Percentiles rank a stretch among this genome's conserved stretches.
Conservation (phyloP, 202 grass and related monocot genomes). For the Carex arenaria region DNA sequence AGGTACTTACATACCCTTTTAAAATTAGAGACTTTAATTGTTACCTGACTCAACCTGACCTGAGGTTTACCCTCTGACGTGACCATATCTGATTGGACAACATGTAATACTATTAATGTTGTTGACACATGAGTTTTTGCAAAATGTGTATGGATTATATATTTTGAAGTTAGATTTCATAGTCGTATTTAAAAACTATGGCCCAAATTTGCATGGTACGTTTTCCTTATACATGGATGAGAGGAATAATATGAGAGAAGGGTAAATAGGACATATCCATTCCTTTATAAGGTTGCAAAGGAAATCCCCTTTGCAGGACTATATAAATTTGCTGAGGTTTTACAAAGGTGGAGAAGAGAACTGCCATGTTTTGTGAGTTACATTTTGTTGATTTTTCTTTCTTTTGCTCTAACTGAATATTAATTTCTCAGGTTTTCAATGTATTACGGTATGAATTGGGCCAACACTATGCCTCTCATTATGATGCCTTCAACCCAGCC, state of each 20-base stretch:
- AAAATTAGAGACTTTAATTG: neutral
- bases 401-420: neutral
- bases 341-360: neutral
- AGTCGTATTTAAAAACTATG: neutral
- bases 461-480: constrained; percentile 92
- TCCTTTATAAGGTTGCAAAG: neutral
- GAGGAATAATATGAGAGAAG: neutral
- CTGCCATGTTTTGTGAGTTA: neutral
- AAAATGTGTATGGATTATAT: neutral
- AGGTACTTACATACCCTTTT: constrained; percentile 44
- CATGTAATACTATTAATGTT: neutral
- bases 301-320: neutral
- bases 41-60: neutral
- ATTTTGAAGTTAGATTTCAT: neutral
- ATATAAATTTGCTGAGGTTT: neutral
- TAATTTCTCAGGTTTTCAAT: constrained; percentile 71
- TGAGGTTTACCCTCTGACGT: neutral
- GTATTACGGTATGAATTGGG: constrained; percentile 82
- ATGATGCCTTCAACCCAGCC: constrained; percentile 88
- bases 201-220: neutral
- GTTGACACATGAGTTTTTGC: neutral
- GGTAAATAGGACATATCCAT: neutral
- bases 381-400: neutral
- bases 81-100: neutral
- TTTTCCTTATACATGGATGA: neutral